phyloP scores from a whole-genome alignment of 2,329 filamentous ascomycete species.

The Thielaviopsis cerberus region DNA sequence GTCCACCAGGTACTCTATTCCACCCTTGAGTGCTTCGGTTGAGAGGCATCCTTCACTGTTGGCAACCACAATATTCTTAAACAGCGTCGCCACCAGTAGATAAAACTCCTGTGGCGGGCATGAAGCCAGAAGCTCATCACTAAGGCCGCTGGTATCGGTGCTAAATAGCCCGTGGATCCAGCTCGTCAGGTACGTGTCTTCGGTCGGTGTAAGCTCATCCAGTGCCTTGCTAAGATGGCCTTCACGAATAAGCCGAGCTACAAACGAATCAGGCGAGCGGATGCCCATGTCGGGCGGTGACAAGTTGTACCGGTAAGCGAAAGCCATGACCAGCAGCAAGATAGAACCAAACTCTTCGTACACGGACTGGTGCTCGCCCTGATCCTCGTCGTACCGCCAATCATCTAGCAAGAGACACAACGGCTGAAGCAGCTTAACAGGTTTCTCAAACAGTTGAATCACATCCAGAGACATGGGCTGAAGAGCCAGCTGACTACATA shows the following conservation, averaged over 20 bases:
- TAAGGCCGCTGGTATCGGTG: conserved; percentile 51
- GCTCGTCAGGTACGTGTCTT: conserved; percentile 46
- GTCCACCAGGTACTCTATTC: conserved; percentile 61
- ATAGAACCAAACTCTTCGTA: conserved; percentile 75
- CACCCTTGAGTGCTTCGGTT: conserved; percentile 53
- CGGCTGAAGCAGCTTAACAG: conserved; percentile 50
- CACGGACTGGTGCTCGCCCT: conserved; percentile 61
- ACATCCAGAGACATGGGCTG: conserved; percentile 57
- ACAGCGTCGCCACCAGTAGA: conserved; percentile 55
- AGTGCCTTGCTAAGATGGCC: conserved; percentile 37
- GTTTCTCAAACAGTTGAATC: conserved; percentile 55
- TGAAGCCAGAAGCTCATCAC: conserved; percentile 64
- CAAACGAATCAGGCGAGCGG: conserved; percentile 41
- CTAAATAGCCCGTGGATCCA: conserved; percentile 69
- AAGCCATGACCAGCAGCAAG: conserved; percentile 52
- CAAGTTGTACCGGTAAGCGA: conserved; percentile 58
- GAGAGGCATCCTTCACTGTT: conserved; percentile 45
- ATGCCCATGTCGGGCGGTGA: conserved; percentile 45
- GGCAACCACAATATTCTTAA: conserved; percentile 56
- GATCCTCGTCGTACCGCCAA: conserved; percentile 69
- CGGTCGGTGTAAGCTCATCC: conserved; percentile 43
- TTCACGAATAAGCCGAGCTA: conserved; percentile 44
- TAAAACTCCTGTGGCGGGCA: conserved; percentile 74
- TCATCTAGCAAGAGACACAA: conserved; percentile 58
- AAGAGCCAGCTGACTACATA: conserved; percentile 56